Evolutionary conservation across 441 rosid species (phyloP), one percentile per base, ranked within the genome.

Genomic region (Flueggea neowawraea): DNA sequence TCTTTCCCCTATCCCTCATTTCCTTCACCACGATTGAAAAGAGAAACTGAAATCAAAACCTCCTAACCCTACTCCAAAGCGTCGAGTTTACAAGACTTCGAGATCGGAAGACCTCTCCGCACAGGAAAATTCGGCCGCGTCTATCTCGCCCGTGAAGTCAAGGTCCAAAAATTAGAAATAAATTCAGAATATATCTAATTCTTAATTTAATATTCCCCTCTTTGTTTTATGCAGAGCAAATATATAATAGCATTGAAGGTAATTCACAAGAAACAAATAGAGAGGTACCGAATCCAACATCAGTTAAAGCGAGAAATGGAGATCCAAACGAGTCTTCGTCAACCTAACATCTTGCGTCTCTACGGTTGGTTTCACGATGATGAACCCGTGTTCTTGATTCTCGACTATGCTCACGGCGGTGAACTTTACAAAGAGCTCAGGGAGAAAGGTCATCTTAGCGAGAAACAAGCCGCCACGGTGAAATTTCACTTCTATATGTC

Each of bases 231-330:
- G 22, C 62, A 93, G 97, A 84, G 87, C 75, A 83, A 88, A 61
- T 86, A 70, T 78, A 41, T 89, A 16, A 94, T 94, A 70, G 97
- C 99, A 50, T 41, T 94, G 75, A 91, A 94, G 72, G 78, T 94
- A 58, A 70, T 94, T 28, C 91, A 87, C 85, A 91, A 91, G 83
- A 88, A 82, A 31, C 97, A 94, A 57, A 82, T 89, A 31, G 96
- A 91, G 66, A 94, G 87, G 74, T 89, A 94, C 70, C 76, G 64
- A 48, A 77, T 91, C 59, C 95, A 87, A 55, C 88, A 91, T 59
- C 97, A 94, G 75, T 56, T 94, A 65, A 74, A 77, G 75, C 82
- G 99, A 71, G 99, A 94, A 66, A 84, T 91, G 92, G 94, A 89
- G 84, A 94, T 94, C 45, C 97, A 91, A 62, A 77, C 84, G 9